These are phyloP conservation scores for Zhuliangozyma blackwelliae DNA, from an alignment of 1,139 yeast genomes.

Conservation along the genomic window DNA sequence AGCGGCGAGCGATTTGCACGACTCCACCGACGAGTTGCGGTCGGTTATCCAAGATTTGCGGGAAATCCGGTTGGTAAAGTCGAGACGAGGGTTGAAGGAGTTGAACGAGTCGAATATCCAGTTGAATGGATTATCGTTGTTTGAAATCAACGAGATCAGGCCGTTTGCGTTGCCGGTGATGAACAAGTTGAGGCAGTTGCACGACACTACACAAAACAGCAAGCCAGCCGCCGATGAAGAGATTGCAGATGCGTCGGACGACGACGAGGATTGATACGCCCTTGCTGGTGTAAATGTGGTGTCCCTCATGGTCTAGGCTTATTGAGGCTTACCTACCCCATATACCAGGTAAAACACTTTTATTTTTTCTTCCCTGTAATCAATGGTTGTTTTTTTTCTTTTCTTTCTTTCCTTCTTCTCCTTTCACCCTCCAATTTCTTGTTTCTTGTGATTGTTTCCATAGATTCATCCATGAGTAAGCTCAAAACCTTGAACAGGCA, in stretches of 20 bases:
- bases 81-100: conserved; percentile 71
- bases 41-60: conserved; percentile 76
- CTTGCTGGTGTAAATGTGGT: too few relatives aligned
- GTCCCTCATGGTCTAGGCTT: too few relatives aligned
- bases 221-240: conserved; percentile 22
- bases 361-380: too few relatives aligned
- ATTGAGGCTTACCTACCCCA: too few relatives aligned
- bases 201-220: conserved; percentile 33
- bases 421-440: neutral
- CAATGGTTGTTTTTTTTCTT: too few relatives aligned
- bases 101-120: conserved; percentile 82
- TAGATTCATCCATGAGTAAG: conserved; percentile 31
- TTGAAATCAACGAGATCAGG: conserved; percentile 86
- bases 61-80: conserved; percentile 78
- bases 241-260: conserved; percentile 13
- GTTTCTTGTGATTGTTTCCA: too few relatives aligned
- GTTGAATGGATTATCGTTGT: conserved; percentile 72
- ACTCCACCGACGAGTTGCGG: conserved; percentile 60
- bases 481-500: conserved; percentile 25
- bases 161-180: conserved; percentile 77
- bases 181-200: conserved; percentile 64
- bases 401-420: too few relatives aligned
- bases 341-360: too few relatives aligned
- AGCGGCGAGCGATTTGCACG: conserved; percentile 74
- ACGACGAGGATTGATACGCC: conserved; percentile 4